phyloP scores from a whole-genome alignment of 345 rosid genomes.

The Brassica cretica region DNA sequence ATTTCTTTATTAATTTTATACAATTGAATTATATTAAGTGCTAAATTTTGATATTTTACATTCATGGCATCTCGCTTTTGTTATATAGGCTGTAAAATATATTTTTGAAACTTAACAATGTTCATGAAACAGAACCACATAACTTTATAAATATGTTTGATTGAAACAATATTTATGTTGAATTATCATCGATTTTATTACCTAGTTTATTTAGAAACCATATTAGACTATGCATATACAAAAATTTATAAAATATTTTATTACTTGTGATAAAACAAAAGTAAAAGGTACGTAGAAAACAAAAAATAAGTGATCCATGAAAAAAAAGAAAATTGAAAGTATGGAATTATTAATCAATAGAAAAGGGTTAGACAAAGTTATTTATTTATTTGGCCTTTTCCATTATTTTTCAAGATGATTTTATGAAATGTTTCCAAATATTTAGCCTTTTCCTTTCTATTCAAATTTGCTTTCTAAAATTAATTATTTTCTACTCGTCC shows the following conservation, averaged over 20 bases:
- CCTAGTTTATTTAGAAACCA: not conserved
- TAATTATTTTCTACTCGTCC: not conserved
- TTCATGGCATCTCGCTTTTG: not conserved
- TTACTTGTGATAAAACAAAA: not conserved
- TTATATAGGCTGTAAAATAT: no score
- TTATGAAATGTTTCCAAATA: no score
- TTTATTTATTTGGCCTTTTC: not conserved
- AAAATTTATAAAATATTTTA: no score
- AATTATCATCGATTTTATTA: not conserved
- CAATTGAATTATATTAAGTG: not conserved
- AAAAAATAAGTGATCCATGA: not conserved
- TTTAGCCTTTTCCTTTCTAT: not conserved
- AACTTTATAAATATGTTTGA: not conserved
- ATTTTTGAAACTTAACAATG: not conserved
- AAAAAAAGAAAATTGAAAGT: not conserved
- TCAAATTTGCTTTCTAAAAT: no score
- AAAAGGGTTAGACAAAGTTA: not conserved
- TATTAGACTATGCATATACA: not conserved
- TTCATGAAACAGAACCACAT: not conserved
- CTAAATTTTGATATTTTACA: not conserved
- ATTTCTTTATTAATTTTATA: not conserved
- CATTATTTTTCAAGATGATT: not conserved
- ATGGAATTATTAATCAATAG: not conserved
- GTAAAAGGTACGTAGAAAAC: not conserved
- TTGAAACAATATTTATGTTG: not conserved